These are phyloP conservation scores for Vitis hybrid DNA, from an alignment of 177 flowering plant species.

Conservation along the genomic window DNA sequence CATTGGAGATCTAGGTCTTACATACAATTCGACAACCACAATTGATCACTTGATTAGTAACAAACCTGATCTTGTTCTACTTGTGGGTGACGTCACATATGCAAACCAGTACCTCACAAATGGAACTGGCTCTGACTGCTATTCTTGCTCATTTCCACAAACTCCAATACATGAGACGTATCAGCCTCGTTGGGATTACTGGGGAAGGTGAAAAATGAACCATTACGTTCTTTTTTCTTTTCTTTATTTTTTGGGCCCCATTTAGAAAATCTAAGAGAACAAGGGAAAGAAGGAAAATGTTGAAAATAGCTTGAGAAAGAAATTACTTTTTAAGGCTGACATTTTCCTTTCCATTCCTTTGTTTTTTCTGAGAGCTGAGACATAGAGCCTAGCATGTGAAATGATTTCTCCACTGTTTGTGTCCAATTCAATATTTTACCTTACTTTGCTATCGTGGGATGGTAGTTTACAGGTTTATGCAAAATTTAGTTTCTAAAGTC, in stretches of 20 bases:
- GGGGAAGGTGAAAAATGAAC: slow-evolving; percentile 74
- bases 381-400: background rate
- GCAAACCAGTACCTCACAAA: slow-evolving; percentile 88
- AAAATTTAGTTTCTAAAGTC: slow-evolving; percentile 65
- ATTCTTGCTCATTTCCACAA: slow-evolving; percentile 74
- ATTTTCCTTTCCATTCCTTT: background rate
- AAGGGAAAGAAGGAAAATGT: too few relatives aligned
- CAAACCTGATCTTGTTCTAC: slow-evolving; percentile 67
- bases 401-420: background rate
- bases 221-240: background rate
- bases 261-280: too few relatives aligned
- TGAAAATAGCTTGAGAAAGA: too few relatives aligned
- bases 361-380: background rate
- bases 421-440: background rate
- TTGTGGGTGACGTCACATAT: slow-evolving; percentile 81
- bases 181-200: slow-evolving; percentile 98
- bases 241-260: background rate
- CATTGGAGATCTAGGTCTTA: slow-evolving; percentile 90
- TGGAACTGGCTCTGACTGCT: slow-evolving; percentile 89
- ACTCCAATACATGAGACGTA: slow-evolving; percentile 90
- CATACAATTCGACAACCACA: slow-evolving; percentile 84
- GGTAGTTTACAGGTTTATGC: slow-evolving; percentile 64
- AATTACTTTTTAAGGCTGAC: too few relatives aligned
- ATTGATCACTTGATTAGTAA: slow-evolving; percentile 61
- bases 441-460: background rate